Percentiles rank a stretch among this genome's conserved stretches.
phyloP scores from a whole-genome alignment of 768 basidiomycete genomes.

The Russula griseocarnosa region DNA sequence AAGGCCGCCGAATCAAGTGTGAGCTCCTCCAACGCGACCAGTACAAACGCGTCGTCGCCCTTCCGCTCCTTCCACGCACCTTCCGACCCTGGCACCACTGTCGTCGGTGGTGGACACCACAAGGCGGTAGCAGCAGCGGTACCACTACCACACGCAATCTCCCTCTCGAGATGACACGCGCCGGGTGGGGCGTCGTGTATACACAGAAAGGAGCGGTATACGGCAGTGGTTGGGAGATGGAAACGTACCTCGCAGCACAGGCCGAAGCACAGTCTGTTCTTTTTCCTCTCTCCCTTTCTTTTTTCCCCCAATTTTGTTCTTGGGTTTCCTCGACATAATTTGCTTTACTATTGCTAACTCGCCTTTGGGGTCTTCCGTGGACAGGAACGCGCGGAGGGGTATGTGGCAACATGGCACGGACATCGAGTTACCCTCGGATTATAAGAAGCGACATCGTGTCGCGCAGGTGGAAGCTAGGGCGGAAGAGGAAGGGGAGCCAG shows the following conservation, averaged over 20 bases:
- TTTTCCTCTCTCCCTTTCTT: no score
- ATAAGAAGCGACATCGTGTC: conserved; percentile 38
- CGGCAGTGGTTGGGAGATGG: conserved; percentile 67
- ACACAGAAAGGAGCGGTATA: conserved; percentile 77
- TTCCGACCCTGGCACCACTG: conserved; percentile 37
- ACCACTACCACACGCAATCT: conserved; percentile 30
- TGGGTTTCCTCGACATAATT: neutral
- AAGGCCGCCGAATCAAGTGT: conserved; percentile 60
- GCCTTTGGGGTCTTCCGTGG: neutral
- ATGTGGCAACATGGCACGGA: conserved; percentile 39
- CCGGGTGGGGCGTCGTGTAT: conserved; percentile 75
- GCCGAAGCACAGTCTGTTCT: conserved; percentile 58
- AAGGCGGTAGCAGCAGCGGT: conserved; percentile 31
- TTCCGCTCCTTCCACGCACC: conserved; percentile 50
- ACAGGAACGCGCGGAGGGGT: conserved; percentile 34
- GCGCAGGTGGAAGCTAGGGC: neutral
- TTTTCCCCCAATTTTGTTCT: neutral
- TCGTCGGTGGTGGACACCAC: conserved; percentile 45
- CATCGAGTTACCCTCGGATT: conserved; percentile 43
- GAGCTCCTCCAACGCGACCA: conserved; percentile 77
- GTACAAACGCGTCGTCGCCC: conserved; percentile 74
- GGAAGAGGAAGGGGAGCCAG: neutral
- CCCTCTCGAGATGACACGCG: conserved; percentile 70
- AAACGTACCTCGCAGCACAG: conserved; percentile 58
- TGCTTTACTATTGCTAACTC: neutral